Evolutionary conservation across 2,329 filamentous ascomycete species (phyloP).

Genomic region (Pseudocercospora fuligena): DNA sequence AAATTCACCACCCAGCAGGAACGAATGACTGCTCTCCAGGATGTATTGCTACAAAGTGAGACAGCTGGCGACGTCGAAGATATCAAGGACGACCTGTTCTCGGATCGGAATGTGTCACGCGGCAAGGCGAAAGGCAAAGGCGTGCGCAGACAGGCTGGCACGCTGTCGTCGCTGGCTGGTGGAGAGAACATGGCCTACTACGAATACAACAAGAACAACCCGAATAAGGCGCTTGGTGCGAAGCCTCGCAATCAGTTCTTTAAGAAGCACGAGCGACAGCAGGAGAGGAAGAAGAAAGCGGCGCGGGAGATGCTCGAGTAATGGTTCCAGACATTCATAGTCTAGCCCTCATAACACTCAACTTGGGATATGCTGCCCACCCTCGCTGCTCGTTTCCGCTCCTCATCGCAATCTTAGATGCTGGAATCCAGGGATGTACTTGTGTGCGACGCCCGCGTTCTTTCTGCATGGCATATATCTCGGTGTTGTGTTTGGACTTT

Average conservation of each 20-base stretch:
- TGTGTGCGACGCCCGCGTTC: not conserved
- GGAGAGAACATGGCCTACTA: conserved; percentile 94
- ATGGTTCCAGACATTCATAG: not conserved
- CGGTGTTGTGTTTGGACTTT: not conserved
- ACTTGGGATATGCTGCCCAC: not conserved
- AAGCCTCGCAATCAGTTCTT: conserved; percentile 52
- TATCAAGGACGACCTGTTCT: conserved; percentile 70
- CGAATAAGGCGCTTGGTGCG: conserved; percentile 52
- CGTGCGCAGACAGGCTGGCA: conserved; percentile 80
- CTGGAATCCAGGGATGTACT: no score
- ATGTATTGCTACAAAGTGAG: conserved; percentile 88
- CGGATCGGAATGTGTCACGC: conserved; percentile 54
- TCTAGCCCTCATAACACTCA: not conserved
- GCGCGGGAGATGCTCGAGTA: conserved; percentile 21
- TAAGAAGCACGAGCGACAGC: conserved; percentile 46
- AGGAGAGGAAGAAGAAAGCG: conserved; percentile 40
- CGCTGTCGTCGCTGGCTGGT: conserved; percentile 82
- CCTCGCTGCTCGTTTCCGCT: not conserved
- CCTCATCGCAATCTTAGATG: not conserved
- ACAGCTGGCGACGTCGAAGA: conserved; percentile 72
- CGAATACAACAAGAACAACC: conserved; percentile 51
- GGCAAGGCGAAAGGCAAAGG: conserved; percentile 54
- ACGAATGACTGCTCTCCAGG: conserved; percentile 82
- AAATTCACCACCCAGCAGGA: conserved; percentile 80
- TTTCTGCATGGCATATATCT: not conserved